Evolutionary conservation across 2,329 filamentous ascomycete species (phyloP).

Genomic region (Zymoseptoria brevis): DNA sequence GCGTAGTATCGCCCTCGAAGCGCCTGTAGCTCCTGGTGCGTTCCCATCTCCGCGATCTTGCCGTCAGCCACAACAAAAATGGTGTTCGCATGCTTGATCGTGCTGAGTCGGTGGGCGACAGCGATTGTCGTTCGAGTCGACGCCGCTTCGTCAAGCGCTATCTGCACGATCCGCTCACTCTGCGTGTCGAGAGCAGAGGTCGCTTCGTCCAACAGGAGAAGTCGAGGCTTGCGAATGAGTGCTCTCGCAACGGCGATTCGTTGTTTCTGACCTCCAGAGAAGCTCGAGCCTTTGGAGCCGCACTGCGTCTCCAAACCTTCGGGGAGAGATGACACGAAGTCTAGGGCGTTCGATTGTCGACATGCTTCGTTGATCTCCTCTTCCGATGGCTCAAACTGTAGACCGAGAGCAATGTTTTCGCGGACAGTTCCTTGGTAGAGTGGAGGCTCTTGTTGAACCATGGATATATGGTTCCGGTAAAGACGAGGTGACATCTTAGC

Average conservation of each 20-base stretch:
- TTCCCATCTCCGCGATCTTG: conserved; percentile 32
- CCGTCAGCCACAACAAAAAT: conserved; percentile 37
- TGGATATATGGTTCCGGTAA: conserved; percentile 58
- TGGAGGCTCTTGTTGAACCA: conserved; percentile 68
- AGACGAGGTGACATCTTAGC: conserved; percentile 49
- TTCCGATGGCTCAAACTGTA: conserved; percentile 32
- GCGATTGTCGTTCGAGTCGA: conserved; percentile 34
- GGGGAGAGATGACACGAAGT: conserved; percentile 46
- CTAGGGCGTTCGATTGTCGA: conserved; percentile 45
- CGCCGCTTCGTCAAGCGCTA: conserved; percentile 52
- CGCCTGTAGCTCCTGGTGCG: conserved; percentile 34
- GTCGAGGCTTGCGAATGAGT: conserved; percentile 43
- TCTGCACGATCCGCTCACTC: conserved; percentile 59
- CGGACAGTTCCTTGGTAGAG: conserved; percentile 62
- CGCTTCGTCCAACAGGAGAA: conserved; percentile 53
- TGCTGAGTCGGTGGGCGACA: conserved; percentile 35
- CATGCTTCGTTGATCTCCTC: conserved; percentile 42
- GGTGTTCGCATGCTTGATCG: conserved; percentile 31
- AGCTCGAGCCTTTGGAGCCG: conserved; percentile 42
- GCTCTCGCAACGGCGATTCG: conserved; percentile 49
- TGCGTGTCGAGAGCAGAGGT: conserved; percentile 56
- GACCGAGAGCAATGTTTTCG: conserved; percentile 47
- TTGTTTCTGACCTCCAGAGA: conserved; percentile 51
- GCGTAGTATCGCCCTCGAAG: conserved; percentile 36
- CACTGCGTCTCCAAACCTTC: conserved; percentile 44